Base-by-base conservation (phyloP, 2,329 filamentous ascomycete species). In the Xylaria sp. region DNA sequence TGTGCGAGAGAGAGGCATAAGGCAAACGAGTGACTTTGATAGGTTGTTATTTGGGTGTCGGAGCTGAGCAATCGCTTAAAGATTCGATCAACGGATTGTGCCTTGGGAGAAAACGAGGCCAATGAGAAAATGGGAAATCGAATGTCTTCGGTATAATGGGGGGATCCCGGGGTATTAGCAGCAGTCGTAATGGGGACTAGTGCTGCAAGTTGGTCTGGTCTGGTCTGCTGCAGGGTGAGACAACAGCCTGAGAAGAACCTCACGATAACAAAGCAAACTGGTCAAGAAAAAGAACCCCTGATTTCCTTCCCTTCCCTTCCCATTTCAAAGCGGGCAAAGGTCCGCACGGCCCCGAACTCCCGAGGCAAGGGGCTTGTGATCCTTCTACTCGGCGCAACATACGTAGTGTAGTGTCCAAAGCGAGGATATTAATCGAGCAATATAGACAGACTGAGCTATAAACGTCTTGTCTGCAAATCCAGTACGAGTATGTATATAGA, bases 71-170 rank as follows among this genome's bases (percentile, higher is more conserved):
- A 34, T 20, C 20, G 41, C 18, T 59, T 30, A 50, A 30, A 57
- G 55, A 48, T 60, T 60, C 45, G 30, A 56, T 41, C 23, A 36
- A n/a, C 28, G 39, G 39, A 43, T 25, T 45, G 39, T 57, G 43
- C 18, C 36, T n/a, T 2, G 46, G 41, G 39, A 58, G 56, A 61
- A 61, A 43, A 59, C 13, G 55, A 58, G 50, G 25, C 65, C 65
- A 63, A 69, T 64, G 23, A 64, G 64, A 60, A 64, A 46, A 67
- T 34, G 64, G 60, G 56, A 61, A 69, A 66, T 41, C 34, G 23
- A 41, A 41, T 41, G 25, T 10, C 25, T 45, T 30, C 28, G 36
- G 36, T 30, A 25, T 32, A 58, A 39, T 32, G 25, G 18, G 55
- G 36, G n/a, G 25, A 43, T 28, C 23, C 34, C n/a, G n/a, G 53